Evolutionary conservation across 179 eudicot species (phyloP), one percentile per base, ranked within the genome.

Genomic region (Dionaea muscipula): DNA sequence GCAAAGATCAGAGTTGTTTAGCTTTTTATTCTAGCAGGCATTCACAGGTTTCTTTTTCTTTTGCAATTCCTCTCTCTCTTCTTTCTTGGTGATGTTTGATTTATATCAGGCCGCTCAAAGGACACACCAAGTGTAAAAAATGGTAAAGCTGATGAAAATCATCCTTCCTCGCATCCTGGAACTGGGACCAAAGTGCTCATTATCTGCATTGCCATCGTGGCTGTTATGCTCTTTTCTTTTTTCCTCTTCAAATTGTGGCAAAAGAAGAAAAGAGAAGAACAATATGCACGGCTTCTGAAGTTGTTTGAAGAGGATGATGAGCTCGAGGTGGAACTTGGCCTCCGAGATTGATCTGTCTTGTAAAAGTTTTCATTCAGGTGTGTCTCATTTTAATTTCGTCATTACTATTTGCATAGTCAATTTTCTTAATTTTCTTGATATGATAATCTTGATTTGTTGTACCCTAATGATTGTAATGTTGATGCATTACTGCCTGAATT

Each of bases 271-370:
- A 79, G 79, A 36, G 85, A 79, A 51, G 81, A 76, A 57, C 85
- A 79, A 49, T 74, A 79, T 64, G 85, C 85, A 27, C 77, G 85
- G 55, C 74, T 79, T 41, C 64, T 79, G 33, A 79, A 76, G 75
- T 62, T 79, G 67, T 79, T 79, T 68, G 85, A 79, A 69, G 79
- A 76, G 51, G 85, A 79, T 71, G 85, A 79, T 56, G 85, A 79
- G 55, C 81, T 79, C 18, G 85, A 79, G 64, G 64, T 79, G 49
- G 85, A 79, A 66, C 85, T 79, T 68, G 85, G 85, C 55, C 80
- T 78, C 26, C 69, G 75, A 36, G 81, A 79, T 60, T 79, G 73
- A 79, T 53, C 59, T 1, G 24, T 22, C 6, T 41, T 7, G 46
- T 15, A 7, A 4, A 41, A n/a, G n/a, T n/a, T 41, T 14, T 5